Evolutionary conservation across 2,329 filamentous ascomycete species (phyloP).

Genomic region (Dactylellina leptospora): DNA sequence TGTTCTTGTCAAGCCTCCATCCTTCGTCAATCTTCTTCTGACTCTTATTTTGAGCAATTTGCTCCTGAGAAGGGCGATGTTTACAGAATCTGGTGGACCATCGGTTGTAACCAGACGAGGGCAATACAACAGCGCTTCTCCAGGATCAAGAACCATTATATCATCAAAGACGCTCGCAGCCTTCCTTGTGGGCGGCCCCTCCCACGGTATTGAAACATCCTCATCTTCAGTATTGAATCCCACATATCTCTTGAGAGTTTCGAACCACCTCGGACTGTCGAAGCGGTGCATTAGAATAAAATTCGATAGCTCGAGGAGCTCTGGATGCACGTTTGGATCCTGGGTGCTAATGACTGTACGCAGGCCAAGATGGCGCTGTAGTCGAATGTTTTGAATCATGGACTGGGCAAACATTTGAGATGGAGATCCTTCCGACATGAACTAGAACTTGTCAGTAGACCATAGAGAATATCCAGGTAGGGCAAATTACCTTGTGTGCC

Average conservation of each 20-base stretch:
- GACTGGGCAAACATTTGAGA: slow-evolving; percentile 69
- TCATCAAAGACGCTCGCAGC: slow-evolving; percentile 60
- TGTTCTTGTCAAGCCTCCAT: slow-evolving; percentile 26
- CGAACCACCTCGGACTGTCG: slow-evolving; percentile 71
- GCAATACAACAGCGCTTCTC: slow-evolving; percentile 60
- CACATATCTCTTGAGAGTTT: slow-evolving; percentile 59
- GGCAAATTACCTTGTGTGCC: slow-evolving; percentile 69
- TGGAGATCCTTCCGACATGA: slow-evolving; percentile 62
- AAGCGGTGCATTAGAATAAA: slow-evolving; percentile 79
- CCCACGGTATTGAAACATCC: neutral
- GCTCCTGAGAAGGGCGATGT: neutral
- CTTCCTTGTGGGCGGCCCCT: neutral
- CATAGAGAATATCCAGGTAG: neutral
- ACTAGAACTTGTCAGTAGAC: slow-evolving; percentile 3
- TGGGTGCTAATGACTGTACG: slow-evolving; percentile 78
- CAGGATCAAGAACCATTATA: slow-evolving; percentile 65
- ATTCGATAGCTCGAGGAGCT: slow-evolving; percentile 75
- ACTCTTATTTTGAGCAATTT: slow-evolving; percentile 22
- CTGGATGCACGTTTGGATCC: slow-evolving; percentile 75
- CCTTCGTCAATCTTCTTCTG: slow-evolving; percentile 25
- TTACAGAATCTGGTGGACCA: neutral
- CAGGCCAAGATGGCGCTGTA: slow-evolving; percentile 74
- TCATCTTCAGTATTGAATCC: slow-evolving; percentile 28
- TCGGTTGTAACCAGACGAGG: slow-evolving; percentile 19
- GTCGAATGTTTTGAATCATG: slow-evolving; percentile 71